Percentiles rank a stretch among this genome's conserved stretches.
phyloP scores from a whole-genome alignment of 2,329 filamentous ascomycete species.

The Fusarium marasasianum region DNA sequence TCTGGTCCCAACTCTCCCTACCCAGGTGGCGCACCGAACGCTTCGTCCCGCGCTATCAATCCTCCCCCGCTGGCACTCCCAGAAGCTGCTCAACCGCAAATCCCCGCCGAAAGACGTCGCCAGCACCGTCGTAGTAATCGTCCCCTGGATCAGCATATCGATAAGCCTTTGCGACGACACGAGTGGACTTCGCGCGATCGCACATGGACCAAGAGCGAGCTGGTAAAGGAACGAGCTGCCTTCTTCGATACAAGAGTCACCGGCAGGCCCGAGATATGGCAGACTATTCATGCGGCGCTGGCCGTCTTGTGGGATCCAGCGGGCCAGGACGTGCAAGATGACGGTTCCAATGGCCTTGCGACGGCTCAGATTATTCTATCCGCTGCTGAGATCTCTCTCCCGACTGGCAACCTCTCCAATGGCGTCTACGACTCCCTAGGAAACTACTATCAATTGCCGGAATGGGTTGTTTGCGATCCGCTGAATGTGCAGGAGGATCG shows the following conservation, averaged over 20 bases:
- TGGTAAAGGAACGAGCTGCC: slow-evolving; percentile 77
- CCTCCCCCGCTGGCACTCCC: slow-evolving; percentile 48
- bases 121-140: slow-evolving; percentile 47
- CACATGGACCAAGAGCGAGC: slow-evolving; percentile 73
- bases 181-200: slow-evolving; percentile 71
- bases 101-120: slow-evolving; percentile 44
- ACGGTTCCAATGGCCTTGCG: slow-evolving; percentile 56
- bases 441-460: slow-evolving; percentile 74
- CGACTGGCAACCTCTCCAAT: slow-evolving; percentile 75
- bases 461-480: slow-evolving; percentile 75
- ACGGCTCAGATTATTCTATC: slow-evolving; percentile 84
- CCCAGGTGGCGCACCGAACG: slow-evolving; percentile 58
- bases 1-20: slow-evolving; percentile 64
- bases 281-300: slow-evolving; percentile 73
- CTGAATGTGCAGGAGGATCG: slow-evolving; percentile 58
- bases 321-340: slow-evolving; percentile 47
- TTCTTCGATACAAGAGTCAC: slow-evolving; percentile 93
- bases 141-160: slow-evolving; percentile 71
- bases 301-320: slow-evolving; percentile 72
- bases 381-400: slow-evolving; percentile 79
- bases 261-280: slow-evolving; percentile 82
- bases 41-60: slow-evolving; percentile 65
- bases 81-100: slow-evolving; percentile 38
- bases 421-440: slow-evolving; percentile 78
- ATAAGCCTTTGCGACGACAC: slow-evolving; percentile 73